Conservation (phyloP, 2,329 filamentous ascomycete species). For the Dothideomycetes sp. region DNA sequence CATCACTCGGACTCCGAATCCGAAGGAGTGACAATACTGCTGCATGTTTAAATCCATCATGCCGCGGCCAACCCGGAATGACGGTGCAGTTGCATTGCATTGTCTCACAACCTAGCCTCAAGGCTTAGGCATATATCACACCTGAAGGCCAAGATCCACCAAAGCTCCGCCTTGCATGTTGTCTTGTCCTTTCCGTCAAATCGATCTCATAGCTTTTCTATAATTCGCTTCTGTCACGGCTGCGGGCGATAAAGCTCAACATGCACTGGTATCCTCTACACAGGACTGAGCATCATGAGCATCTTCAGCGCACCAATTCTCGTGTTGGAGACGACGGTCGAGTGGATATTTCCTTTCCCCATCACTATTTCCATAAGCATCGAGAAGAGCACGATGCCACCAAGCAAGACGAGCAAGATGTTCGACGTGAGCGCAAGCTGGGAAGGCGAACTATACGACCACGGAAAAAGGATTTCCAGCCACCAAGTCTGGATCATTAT, state of each 20-base stretch:
- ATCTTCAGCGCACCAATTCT: conserved; percentile 3
- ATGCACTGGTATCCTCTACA: not conserved
- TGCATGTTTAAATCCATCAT: not conserved
- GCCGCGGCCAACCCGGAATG: not conserved
- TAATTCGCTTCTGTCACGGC: not conserved
- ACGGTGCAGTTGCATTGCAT: not conserved
- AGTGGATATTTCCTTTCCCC: conserved; percentile 13
- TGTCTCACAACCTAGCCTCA: not conserved
- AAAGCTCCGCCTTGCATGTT: not conserved
- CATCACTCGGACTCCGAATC: no score
- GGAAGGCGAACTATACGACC: not conserved
- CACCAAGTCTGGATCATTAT: not conserved
- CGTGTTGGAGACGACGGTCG: conserved; percentile 3
- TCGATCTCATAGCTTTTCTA: not conserved
- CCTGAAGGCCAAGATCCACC: not conserved
- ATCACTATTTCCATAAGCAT: conserved; percentile 17
- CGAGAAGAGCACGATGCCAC: not conserved
- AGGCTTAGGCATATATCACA: not conserved
- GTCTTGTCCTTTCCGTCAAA: not conserved
- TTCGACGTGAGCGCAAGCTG: not conserved
- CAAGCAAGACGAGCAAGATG: not conserved
- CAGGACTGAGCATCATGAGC: not conserved
- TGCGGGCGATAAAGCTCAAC: not conserved
- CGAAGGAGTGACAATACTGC: no score
- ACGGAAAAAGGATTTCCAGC: not conserved